phyloP scores from a whole-genome alignment of 2,329 filamentous ascomycete genomes.

The Zalaria obscura region DNA sequence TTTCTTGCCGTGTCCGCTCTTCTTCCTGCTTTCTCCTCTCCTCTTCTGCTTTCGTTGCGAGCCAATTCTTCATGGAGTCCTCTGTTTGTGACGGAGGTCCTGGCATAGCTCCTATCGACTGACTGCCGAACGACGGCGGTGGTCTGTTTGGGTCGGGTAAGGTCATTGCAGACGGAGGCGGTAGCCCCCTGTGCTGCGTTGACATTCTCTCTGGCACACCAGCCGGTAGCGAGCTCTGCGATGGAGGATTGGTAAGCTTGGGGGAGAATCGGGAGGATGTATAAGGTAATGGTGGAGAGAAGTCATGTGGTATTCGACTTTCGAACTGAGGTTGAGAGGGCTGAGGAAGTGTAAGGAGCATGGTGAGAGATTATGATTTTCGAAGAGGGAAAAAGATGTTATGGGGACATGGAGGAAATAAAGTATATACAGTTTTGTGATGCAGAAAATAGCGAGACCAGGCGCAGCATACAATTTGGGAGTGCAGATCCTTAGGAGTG shows the following conservation, averaged over 20 bases:
- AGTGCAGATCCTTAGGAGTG: neutral
- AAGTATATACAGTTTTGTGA: neutral
- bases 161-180: constrained; percentile 38
- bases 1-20: constrained; percentile 37
- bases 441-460: neutral
- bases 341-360: constrained; percentile 38
- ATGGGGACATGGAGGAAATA: neutral
- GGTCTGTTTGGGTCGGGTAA: constrained; percentile 32
- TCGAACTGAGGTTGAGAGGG: constrained; percentile 32
- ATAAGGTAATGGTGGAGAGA: constrained; percentile 25
- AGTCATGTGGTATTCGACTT: constrained; percentile 33
- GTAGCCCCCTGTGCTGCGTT: constrained; percentile 37
- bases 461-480: neutral
- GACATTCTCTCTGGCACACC: constrained; percentile 31
- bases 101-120: constrained; percentile 22
- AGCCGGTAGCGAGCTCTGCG: constrained; percentile 25
- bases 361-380: constrained; percentile 11
- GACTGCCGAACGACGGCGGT: constrained; percentile 19
- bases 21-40: constrained; percentile 40
- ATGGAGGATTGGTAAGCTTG: constrained; percentile 23
- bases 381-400: neutral
- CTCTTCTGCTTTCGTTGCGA: constrained; percentile 35
- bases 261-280: constrained; percentile 26
- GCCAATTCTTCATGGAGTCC: constrained; percentile 37
- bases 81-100: constrained; percentile 32